Conservation (phyloP, 129 eudicot species). For the Lonicera japonica region DNA sequence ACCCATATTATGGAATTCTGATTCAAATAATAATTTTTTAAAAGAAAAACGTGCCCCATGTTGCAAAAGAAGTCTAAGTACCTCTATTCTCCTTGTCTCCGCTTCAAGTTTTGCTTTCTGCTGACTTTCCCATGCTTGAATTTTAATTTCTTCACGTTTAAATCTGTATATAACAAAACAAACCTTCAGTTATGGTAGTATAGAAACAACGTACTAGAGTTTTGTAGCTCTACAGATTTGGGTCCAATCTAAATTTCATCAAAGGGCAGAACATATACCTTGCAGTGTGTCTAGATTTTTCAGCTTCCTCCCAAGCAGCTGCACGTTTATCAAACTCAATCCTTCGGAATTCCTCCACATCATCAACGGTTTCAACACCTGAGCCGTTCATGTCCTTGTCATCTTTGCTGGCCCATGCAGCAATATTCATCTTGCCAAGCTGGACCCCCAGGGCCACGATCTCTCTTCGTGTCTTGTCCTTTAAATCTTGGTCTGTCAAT, state of each 20-base stretch:
- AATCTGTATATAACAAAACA: constrained; percentile 29
- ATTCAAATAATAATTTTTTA: neutral
- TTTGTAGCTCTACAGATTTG: neutral
- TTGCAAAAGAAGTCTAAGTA: constrained; percentile 6
- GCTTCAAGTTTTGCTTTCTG: constrained; percentile 65
- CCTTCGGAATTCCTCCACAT: constrained; percentile 22
- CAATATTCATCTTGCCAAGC: constrained; percentile 66
- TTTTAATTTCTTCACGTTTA: constrained; percentile 64
- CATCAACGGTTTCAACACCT: constrained; percentile 10
- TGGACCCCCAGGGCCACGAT: constrained; percentile 59
- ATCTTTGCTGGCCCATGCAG: constrained; percentile 79
- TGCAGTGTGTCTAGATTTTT: constrained; percentile 58
- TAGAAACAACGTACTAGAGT: neutral
- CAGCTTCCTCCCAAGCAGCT: constrained; percentile 74
- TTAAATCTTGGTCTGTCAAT: constrained; percentile 57
- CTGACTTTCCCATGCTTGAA: constrained; percentile 74
- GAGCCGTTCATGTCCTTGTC: constrained; percentile 35
- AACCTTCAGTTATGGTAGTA: neutral
- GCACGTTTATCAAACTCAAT: constrained; percentile 63
- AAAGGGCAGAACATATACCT: too few species aligned
- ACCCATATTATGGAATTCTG: neutral
- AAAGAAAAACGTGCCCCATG: neutral
- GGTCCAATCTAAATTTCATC: neutral
- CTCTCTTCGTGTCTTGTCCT: constrained; percentile 58
- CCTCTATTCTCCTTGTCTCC: constrained; percentile 73